Conservation (phyloP, 805 yeast genomes). For the Kuraishia cidri region DNA sequence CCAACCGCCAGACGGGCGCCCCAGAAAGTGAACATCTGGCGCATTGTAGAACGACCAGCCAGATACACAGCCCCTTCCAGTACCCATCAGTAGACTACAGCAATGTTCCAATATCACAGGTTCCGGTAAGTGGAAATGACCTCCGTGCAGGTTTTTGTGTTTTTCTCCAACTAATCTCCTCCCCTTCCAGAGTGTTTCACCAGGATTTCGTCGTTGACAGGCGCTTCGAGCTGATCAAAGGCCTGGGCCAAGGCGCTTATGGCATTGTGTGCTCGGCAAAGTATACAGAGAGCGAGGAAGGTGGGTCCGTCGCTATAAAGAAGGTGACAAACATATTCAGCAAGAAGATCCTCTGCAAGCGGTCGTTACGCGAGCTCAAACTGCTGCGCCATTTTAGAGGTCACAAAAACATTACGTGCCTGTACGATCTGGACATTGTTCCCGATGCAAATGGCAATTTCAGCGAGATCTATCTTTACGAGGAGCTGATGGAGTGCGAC, state of each 20-base stretch:
- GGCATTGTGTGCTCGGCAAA: slow-evolving; percentile 95
- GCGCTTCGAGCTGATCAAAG: slow-evolving; percentile 82
- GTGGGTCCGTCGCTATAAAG: slow-evolving; percentile 87
- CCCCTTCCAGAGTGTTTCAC: slow-evolving; percentile 68
- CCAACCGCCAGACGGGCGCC: no score
- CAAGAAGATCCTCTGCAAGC: slow-evolving; percentile 82
- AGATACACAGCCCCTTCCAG: no score
- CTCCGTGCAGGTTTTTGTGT: no score
- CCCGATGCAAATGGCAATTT: slow-evolving; percentile 61
- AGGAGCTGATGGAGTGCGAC: slow-evolving; percentile 97
- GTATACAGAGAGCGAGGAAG: slow-evolving; percentile 62
- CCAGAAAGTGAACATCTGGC: no score
- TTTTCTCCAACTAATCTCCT: no score
- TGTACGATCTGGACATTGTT: slow-evolving; percentile 90
- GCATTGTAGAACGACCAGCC: no score
- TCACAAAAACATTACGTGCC: slow-evolving; percentile 91
- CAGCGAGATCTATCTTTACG: slow-evolving; percentile 89
- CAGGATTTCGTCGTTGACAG: slow-evolving; percentile 92
- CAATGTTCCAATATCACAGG: no score
- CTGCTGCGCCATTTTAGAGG: slow-evolving; percentile 89
- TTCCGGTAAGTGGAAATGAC: no score
- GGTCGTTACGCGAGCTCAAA: slow-evolving; percentile 88
- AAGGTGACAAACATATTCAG: slow-evolving; percentile 92
- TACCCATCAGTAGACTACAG: no score
- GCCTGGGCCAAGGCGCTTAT: slow-evolving; percentile 96